Percentiles rank a stretch among this genome's conserved stretches.
Conservation (phyloP, 139 green algal genomes). For the Dunaliella sp. region DNA sequence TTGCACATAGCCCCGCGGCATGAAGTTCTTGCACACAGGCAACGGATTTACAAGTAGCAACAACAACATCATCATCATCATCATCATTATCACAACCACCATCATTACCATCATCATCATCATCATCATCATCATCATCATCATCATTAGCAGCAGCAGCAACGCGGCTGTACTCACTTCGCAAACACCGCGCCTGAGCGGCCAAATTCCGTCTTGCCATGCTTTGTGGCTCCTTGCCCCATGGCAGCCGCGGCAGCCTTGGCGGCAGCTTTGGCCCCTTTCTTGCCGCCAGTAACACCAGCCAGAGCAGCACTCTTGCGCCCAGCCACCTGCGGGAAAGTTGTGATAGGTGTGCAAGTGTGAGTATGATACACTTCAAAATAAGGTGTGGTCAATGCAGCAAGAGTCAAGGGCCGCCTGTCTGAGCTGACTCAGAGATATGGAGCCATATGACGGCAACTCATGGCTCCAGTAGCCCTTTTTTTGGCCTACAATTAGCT, state of each 20-base stretch:
- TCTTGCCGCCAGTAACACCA: conserved; percentile 16
- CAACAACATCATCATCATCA: neutral
- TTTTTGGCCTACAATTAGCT: too few species aligned
- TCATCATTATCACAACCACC: too few species aligned
- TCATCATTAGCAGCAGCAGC: too few species aligned
- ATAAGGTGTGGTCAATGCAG: too few species aligned
- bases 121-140: too few species aligned
- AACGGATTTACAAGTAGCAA: neutral
- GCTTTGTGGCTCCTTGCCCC: conserved; percentile 15
- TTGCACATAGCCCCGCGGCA: neutral
- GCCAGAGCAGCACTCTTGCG: conserved; percentile 49
- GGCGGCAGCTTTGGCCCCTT: conserved; percentile 9
- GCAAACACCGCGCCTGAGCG: conserved; percentile 65
- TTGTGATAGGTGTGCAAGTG: too few species aligned
- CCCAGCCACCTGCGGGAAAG: conserved; percentile 38
- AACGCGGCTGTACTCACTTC: conserved; percentile 16
- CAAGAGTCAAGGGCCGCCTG: too few species aligned
- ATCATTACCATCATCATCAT: too few species aligned
- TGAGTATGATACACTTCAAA: too few species aligned
- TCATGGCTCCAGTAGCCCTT: too few species aligned
- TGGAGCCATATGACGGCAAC: too few species aligned
- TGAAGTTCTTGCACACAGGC: neutral
- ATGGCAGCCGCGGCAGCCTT: conserved; percentile 20
- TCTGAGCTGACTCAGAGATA: too few species aligned
- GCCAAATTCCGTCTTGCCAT: conserved; percentile 46